A percentile compares a stretch with the other conserved stretches of the same genome.
Conservation (phyloP, 306 rosid species). For the Ormosia semicastrata region DNA sequence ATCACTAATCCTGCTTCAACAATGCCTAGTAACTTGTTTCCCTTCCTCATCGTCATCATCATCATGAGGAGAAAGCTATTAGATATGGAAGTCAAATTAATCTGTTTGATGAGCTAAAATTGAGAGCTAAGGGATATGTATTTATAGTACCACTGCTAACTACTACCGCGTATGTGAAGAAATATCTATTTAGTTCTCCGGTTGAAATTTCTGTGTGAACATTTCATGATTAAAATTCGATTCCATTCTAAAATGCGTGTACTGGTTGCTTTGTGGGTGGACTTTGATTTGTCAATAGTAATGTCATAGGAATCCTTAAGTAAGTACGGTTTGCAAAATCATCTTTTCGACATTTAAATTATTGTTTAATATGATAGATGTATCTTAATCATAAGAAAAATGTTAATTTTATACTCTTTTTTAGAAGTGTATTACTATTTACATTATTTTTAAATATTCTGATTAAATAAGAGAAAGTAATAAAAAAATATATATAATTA, state of each 20-base stretch:
- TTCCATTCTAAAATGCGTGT: not conserved
- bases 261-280: not conserved
- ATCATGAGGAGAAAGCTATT: not conserved
- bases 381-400: no score
- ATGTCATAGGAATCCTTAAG: not conserved
- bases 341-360: no score
- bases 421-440: no score
- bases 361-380: no score
- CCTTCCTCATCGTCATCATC: not conserved
- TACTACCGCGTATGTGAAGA: not conserved
- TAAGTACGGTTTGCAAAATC: no score
- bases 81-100: not conserved
- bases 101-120: not conserved
- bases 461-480: no score
- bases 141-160: constrained; percentile 1
- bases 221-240: not conserved
- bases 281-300: not conserved
- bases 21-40: not conserved
- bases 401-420: no score
- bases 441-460: no score
- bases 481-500: no score
- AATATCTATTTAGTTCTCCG: not conserved
- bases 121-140: not conserved
- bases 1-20: not conserved
- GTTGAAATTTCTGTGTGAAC: not conserved